Evolutionary conservation across 139 green algal genomes (phyloP), one percentile per base, ranked within the genome.

Genomic region (Chlamydomonas sp.): DNA sequence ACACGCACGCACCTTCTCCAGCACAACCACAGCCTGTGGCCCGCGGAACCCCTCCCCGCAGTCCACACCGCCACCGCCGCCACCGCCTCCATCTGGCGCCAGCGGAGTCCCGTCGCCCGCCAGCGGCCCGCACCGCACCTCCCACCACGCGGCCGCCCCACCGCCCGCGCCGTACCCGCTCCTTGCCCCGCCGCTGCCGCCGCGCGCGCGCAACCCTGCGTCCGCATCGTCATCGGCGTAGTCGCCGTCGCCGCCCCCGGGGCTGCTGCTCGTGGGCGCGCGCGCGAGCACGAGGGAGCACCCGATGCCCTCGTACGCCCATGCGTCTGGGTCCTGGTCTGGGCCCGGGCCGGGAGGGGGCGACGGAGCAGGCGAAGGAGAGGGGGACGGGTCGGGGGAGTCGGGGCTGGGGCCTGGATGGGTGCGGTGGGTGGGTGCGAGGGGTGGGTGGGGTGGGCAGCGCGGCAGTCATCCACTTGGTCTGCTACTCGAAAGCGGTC

Each of bases 1-100:
- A n/a, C n/a, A n/a, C n/a, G n/a, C n/a, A n/a, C n/a, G n/a, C 59
- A 92, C 87, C 34, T 82, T 74, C 74, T 95, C 87, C 71, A 92
- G 48, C n/a, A 92, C 78, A 10, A 89, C 83, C 36, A 91, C 37
- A 58, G 79, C 31, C 39, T 67, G 67, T 20, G 77, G 81, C 5
- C 60, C 54, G 26, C 10, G 8, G 16, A 10, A 10, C 8, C 54
- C 54, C 16, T 10, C 54, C 22, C 54, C 54, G 16, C 54, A 64
- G 22, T 30, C 22, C 8, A 26, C 54, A 20, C 54, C 24, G 16
- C 24, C 24, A 33, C 24, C 54, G 54, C 54, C 20, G 54, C 54
- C 10, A 10, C 54, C 54, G 30, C 24, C 16, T 10, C 54, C 34
- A 26, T 33, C 6, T 10, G 8, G 26, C 34, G n/a, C 34, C 24